phyloP scores from a whole-genome alignment of 345 rosid species.

The Rubroshorea leprosula region DNA sequence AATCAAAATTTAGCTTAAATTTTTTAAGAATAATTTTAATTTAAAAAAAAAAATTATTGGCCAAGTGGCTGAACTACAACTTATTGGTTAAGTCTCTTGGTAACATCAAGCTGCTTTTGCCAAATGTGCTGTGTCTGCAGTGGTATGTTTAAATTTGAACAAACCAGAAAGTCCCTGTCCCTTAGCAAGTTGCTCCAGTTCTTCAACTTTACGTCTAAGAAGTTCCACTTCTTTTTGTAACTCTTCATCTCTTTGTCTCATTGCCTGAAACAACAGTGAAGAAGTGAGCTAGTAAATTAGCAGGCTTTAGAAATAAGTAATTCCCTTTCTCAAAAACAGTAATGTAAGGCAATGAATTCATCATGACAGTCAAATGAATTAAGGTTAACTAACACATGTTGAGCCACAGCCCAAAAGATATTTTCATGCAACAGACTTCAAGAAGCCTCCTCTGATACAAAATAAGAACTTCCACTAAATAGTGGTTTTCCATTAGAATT shows the following conservation, averaged over 20 bases:
- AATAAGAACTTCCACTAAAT: no score
- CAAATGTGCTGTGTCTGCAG: slow-evolving; percentile 20
- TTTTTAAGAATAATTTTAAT: no score
- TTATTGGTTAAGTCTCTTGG: slow-evolving; percentile 11
- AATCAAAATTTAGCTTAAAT: no score
- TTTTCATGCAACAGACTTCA: no score
- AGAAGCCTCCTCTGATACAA: no score
- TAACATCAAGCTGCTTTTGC: slow-evolving; percentile 33
- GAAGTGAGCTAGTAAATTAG: slow-evolving; percentile 4
- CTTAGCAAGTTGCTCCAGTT: slow-evolving; percentile 72
- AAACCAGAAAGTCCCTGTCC: slow-evolving; percentile 58
- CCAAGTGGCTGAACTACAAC: slow-evolving; percentile 15
- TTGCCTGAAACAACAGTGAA: slow-evolving; percentile 32
- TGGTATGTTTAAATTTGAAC: slow-evolving; percentile 41
- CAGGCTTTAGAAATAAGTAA: not conserved
- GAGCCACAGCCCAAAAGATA: no score
- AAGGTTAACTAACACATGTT: no score
- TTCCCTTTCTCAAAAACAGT: not conserved
- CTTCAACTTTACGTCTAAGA: slow-evolving; percentile 48
- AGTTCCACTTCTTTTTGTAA: slow-evolving; percentile 50
- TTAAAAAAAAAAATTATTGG: no score
- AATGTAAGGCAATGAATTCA: not conserved
- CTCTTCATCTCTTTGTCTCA: slow-evolving; percentile 58
- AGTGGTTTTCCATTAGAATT: no score
- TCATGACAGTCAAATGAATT: no score